Percentiles rank a stretch among this genome's conserved stretches.
These are phyloP conservation scores for Benincasa hispida DNA, from an alignment of 306 rosid species.

Conservation along the genomic window DNA sequence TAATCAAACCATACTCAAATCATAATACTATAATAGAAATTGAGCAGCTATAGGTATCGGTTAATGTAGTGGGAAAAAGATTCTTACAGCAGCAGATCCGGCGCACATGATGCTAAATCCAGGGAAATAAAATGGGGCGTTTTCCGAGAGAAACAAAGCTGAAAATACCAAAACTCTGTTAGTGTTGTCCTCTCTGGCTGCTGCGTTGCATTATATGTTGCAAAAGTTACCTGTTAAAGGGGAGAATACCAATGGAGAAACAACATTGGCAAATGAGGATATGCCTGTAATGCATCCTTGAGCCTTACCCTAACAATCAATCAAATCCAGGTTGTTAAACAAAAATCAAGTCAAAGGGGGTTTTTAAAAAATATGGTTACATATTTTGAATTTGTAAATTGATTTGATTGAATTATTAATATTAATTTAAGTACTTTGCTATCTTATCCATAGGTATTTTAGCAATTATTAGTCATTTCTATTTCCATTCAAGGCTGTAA, in stretches of 20 bases:
- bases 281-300: conserved; percentile 96
- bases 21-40: neutral
- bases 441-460: neutral
- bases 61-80: neutral
- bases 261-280: conserved; percentile 63
- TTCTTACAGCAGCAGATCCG: conserved; percentile 68
- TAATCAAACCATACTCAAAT: neutral
- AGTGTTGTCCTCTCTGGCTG: neutral
- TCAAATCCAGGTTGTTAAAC: neutral
- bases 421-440: neutral
- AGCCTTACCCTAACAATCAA: conserved; percentile 54
- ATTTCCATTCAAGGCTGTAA: neutral
- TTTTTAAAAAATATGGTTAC: neutral
- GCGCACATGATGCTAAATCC: conserved; percentile 85
- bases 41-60: neutral
- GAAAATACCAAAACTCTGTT: conserved; percentile 8
- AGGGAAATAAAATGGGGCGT: conserved; percentile 73
- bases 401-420: neutral
- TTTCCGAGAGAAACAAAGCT: conserved; percentile 78
- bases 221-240: conserved; percentile 69
- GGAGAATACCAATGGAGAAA: conserved; percentile 80
- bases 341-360: neutral
- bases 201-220: neutral
- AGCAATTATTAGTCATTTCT: neutral
- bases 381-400: neutral